Base-by-base conservation (phyloP, 306 rosid genomes). In the Corylus heterophylla region DNA sequence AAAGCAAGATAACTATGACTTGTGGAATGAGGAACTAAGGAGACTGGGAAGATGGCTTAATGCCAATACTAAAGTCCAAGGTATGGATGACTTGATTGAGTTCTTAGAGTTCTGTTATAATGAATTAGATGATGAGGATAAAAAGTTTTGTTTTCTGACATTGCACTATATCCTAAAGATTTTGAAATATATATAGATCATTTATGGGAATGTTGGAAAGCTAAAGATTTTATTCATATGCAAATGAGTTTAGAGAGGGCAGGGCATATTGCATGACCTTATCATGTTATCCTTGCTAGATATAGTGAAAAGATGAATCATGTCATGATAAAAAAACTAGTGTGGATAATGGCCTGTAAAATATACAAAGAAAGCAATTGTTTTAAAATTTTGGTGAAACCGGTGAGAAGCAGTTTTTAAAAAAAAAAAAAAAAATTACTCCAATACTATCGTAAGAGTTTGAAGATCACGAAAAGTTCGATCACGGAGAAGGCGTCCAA, bases 131-230 rank as follows among this genome's bases (percentile, higher is more conserved):
- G 1, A 2, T 29, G 1, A 29, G 1, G 31, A 29, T 29, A 29
- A 2, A 29, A 29, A 29, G 31, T 29, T 29, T 29, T 29, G 31
- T 2, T 29, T 29, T 29, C 1, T 29, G 31, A 29, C 2, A 29
- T 0, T 29, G 1, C 31, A 29, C 31, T 29, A 29, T 74, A 42
- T 0, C 83, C 79, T 6, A 75, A 74, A 22, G 66, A 85, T 0
- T 69, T 48, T 75, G 58, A 78, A 45, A 66, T 85, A 47, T 63
- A 78, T 74, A 54, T 66, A 5, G 69, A 81, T 71, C 47, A 81
- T 58, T 61, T 74, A 27, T 77, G 78, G 45, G 88, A 85, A 70
- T 78, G 85, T 74, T 85, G 76, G 80, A 70, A 66, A 22, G 80
- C 85, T 11, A 69, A 58, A 39, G 55, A 42, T 27, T 13, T 74